Conservation (phyloP, 495 filamentous ascomycete genomes). For the Lophiostoma macrostomum region DNA sequence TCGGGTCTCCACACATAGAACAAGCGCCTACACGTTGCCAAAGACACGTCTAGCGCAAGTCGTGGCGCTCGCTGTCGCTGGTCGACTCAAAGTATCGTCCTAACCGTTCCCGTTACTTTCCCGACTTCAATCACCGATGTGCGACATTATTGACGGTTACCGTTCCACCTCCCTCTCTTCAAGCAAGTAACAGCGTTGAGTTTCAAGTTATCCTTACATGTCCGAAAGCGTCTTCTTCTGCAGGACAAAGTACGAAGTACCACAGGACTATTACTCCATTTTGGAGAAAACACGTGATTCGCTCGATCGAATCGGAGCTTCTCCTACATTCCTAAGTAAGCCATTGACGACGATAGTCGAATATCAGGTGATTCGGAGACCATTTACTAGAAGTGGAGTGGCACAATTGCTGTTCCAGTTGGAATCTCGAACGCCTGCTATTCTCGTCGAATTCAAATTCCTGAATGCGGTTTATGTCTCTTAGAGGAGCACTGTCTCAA, state of each 20-base stretch:
- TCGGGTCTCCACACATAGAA: background rate
- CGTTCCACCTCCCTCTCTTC: constrained; percentile 15
- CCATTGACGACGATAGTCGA: constrained; percentile 7
- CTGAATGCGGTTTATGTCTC: no score
- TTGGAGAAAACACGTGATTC: background rate
- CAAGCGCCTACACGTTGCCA: background rate
- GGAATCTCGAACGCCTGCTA: no score
- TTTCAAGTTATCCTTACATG: constrained; percentile 24
- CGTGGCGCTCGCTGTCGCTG: background rate
- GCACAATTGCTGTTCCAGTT: no score
- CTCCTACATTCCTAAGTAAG: constrained; percentile 17
- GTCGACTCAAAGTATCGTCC: background rate
- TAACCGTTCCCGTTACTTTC: background rate
- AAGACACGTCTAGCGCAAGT: background rate
- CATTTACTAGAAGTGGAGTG: no score
- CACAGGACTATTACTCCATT: background rate
- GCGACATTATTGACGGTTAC: constrained; percentile 19
- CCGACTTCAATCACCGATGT: constrained; percentile 22
- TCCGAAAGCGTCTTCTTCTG: constrained; percentile 11
- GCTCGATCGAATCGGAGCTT: background rate
- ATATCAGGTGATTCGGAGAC: no score
- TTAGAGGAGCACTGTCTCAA: no score
- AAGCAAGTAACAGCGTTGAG: constrained; percentile 5
- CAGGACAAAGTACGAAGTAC: constrained; percentile 7
- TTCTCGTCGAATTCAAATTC: no score